Conservation (phyloP, 805 yeast species). For the Candida anglica region DNA sequence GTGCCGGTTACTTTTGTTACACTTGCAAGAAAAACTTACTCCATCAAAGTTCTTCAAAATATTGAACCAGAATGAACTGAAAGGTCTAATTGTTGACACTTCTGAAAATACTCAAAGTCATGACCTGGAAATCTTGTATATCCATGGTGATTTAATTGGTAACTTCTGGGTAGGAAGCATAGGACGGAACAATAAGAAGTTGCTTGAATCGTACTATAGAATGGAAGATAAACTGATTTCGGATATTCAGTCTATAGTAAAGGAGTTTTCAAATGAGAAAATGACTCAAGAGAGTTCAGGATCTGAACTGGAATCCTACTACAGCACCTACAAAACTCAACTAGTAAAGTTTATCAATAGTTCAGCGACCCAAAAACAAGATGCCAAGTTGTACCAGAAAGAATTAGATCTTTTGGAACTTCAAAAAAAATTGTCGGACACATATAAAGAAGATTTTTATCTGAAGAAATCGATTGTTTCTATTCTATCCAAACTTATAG, state of each 20-base stretch:
- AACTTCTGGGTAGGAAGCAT: constrained; percentile 32
- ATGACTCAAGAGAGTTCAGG: background rate
- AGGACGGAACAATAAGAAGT: constrained; percentile 17
- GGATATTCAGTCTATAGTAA: too few species aligned
- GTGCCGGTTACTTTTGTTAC: constrained; percentile 51
- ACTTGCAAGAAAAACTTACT: constrained; percentile 52
- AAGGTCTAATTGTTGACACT: constrained; percentile 22
- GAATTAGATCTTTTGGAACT: constrained; percentile 31
- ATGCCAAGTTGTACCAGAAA: constrained; percentile 16
- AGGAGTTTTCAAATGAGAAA: too few species aligned
- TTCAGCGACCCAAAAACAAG: constrained; percentile 14
- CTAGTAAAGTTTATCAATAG: constrained; percentile 17
- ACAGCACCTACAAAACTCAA: constrained; percentile 19
- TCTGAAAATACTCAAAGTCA: constrained; percentile 12
- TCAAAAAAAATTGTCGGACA: constrained; percentile 27
- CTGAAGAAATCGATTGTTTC: constrained; percentile 20
- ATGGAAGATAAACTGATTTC: constrained; percentile 22
- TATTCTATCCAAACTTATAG: constrained; percentile 23
- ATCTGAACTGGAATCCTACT: constrained; percentile 5
- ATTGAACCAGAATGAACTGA: constrained; percentile 45
- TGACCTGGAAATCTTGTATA: constrained; percentile 23
- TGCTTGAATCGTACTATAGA: constrained; percentile 24
- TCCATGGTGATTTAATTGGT: constrained; percentile 36
- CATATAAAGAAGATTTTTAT: constrained; percentile 28
- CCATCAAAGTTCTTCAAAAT: constrained; percentile 67